phyloP scores from a whole-genome alignment of 371 early-diverging fungal species.

The Mortierella sp. region DNA sequence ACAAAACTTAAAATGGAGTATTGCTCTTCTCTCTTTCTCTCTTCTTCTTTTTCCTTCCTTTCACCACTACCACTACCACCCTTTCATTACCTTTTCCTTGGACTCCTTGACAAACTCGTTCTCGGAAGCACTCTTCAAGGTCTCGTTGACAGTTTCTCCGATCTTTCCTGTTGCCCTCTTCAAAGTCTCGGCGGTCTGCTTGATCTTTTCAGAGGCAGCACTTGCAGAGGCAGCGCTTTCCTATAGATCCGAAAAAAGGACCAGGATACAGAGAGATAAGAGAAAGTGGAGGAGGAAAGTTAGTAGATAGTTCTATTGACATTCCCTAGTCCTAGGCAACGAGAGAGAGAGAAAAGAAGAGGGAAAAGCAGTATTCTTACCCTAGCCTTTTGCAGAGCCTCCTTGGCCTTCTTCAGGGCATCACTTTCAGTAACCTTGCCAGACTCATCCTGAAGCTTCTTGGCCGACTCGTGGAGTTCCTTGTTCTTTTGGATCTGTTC shows the following conservation, averaged over 20 bases:
- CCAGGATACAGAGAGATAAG: conserved; percentile 2
- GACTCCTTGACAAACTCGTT: conserved; percentile 86
- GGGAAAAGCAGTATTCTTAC: conserved; percentile 36
- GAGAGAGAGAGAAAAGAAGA: background rate
- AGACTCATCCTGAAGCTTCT: conserved; percentile 87
- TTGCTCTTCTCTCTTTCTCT: background rate
- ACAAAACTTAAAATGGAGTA: background rate
- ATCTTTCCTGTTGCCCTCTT: conserved; percentile 80
- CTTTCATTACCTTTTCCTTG: conserved; percentile 75
- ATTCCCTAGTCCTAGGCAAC: too few species aligned
- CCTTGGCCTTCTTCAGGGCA: conserved; percentile 87
- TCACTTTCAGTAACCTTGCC: conserved; percentile 87
- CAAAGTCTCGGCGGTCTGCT: conserved; percentile 80
- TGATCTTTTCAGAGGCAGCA: conserved; percentile 62
- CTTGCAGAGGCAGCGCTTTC: conserved; percentile 57
- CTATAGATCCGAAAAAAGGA: conserved; percentile 28
- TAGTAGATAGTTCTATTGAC: too few species aligned
- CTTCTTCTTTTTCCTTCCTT: background rate
- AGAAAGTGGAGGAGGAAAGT: too few species aligned
- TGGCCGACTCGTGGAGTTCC: conserved; percentile 88
- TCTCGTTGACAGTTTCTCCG: conserved; percentile 78
- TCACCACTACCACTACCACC: conserved; percentile 28
- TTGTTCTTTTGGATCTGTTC: conserved; percentile 93
- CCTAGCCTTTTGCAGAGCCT: conserved; percentile 79
- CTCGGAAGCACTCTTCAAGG: conserved; percentile 87